Evolutionary conservation across 306 rosid species (phyloP), one percentile per base, ranked within the genome.

Genomic region (Oemleria cerasiformis): DNA sequence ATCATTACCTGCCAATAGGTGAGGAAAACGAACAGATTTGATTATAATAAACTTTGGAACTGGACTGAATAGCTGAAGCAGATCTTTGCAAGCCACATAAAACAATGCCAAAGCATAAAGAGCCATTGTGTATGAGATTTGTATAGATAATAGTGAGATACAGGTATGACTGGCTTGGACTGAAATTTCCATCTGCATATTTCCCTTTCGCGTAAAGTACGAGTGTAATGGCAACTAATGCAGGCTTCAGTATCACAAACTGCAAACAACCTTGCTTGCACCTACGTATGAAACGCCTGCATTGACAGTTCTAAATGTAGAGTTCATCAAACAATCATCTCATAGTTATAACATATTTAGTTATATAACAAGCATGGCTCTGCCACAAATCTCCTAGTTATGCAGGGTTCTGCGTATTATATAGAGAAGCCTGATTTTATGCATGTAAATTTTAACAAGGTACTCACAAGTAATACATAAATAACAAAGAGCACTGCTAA

Each of bases 221-320:
- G 63, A 93, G 98, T 5, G 98, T 91, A 36, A 91, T 87, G 53
- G 80, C 92, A 55, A 81, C 98, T 84, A 93, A 80, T 78, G 86
- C 72, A 73, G 98, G 98, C 88, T 93, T 93, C 90, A 93, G 88
- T 77, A 93, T 88, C 76, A 93, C 98, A 84, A 93, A 93, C 85
- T 93, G 97, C 87, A 90, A 77, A 76, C 97, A 93, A 40, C 98
- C 97, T 89, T 93, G 98, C 84, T 93, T 93, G 94, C 98, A 93
- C 57, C 92, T 91, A 41, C 98, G 97, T 68, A 93, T 93, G 79
- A 93, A 93, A 80, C 97, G 97, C 87, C 98, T 93, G 88, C 86
- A 83, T 63, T 39, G 67, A 71, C 78, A 84, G 74, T 74, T 75
- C 65, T 34, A 72, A 11, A 72, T 36, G 65, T 59, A 36, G 74